Evolutionary conservation across 441 rosid species (phyloP), one percentile per base, ranked within the genome.

Genomic region (Melastoma candidum): DNA sequence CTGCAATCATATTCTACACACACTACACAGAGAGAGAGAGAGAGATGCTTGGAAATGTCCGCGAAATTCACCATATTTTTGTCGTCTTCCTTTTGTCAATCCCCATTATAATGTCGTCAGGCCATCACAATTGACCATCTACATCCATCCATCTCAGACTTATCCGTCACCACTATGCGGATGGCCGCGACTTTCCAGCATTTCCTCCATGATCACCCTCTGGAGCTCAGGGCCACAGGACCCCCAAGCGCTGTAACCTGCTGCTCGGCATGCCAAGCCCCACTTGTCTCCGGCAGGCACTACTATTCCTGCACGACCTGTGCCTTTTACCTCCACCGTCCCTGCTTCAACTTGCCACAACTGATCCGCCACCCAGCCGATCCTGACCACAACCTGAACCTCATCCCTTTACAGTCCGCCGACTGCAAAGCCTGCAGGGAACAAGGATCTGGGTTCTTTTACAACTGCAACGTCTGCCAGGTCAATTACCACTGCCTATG

Each of bases 401-500:
- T 51, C 51, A 17, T 41, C 1, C 39, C 45, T 26, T 41, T 12
- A 1, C 44, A 0, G 17, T 44, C 44, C 63, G 44, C 47, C 24
- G 13, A 3, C 2, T 46, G 51, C 57, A 52, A 26, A 7, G 63
- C 57, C n/a, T 60, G 57, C 8, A 29, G 49, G 12, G 8, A 27
- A 17, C 51, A 24, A 13, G 10, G 46, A 0, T 3, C 27, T 11
- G 11, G 56, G 10, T 44, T 45, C 46, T 11, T 44, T 45, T 59
- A 59, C 54, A 17, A 13, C 44, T 59, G 63, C 45, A 29, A 5
- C 5, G 2, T 49, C 14, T 59, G 63, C 11, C 56, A 26, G 22
- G 63, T 59, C 54, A 48, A 51, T n/a, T 44, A 49, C 56, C 63
- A 51, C 47, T 51, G 56, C 2, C 48, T 51, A n/a, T 59, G 63